phyloP scores from a whole-genome alignment of 2,329 filamentous ascomycete genomes.

The Diplocarpon mali region DNA sequence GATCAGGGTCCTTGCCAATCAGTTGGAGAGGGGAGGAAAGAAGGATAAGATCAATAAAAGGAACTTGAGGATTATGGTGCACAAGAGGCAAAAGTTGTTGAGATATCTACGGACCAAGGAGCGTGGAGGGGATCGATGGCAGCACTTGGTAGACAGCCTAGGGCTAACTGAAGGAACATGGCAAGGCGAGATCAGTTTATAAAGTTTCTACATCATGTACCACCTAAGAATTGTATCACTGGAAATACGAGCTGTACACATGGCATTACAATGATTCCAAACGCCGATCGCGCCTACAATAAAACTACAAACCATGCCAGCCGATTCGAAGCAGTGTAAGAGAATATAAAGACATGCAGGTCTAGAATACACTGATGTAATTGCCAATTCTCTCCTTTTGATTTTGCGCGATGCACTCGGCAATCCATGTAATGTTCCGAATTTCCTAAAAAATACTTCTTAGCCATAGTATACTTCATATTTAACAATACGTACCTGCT shows the following conservation, averaged over 20 bases:
- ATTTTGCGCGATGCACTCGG: conserved; percentile 98
- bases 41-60: conserved; percentile 93
- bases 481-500: conserved; percentile 59
- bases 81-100: conserved; percentile 80
- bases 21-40: conserved; percentile 57
- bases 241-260: conserved; percentile 10
- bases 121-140: conserved; percentile 82
- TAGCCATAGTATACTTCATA: neutral
- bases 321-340: conserved; percentile 4
- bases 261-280: conserved; percentile 22
- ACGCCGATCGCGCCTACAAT: conserved; percentile 19
- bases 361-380: conserved; percentile 92
- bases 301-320: conserved; percentile 18
- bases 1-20: conserved; percentile 70
- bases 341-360: conserved; percentile 10
- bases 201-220: conserved; percentile 27
- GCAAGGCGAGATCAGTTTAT: conserved; percentile 78
- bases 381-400: conserved; percentile 98
- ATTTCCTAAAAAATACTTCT: conserved; percentile 61
- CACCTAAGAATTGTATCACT: conserved; percentile 20
- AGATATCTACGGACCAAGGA: conserved; percentile 83
- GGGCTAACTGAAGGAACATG: conserved; percentile 82
- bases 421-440: conserved; percentile 98
- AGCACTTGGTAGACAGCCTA: conserved; percentile 70
- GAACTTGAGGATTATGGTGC: conserved; percentile 74